Evolutionary conservation across 192 early-diverging fungal species (phyloP), one percentile per base, ranked within the genome.

Genomic region (Jimgerdemannia lactiflua): DNA sequence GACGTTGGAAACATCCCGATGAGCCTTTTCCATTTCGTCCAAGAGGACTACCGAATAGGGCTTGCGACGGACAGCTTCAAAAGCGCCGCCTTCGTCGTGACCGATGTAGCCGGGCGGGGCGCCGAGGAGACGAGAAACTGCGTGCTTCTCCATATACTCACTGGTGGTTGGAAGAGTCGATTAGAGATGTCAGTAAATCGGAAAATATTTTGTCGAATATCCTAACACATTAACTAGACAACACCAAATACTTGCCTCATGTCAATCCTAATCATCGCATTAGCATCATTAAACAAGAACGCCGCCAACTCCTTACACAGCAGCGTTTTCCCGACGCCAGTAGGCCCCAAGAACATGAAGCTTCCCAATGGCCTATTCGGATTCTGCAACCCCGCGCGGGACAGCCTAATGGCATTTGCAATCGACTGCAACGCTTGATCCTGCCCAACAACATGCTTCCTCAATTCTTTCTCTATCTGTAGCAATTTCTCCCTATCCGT

Each of bases 1-100:
- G 69, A 99, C 78, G 79, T 99, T 98, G 70, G 95, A 86, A 3
- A 99, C 96, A 77, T 98, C 94, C 70, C 87, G 85, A 66, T 93
- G 91, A 44, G 93, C 93, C 79, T 95, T 95, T 75, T 95, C 94
- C 70, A 95, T 87, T 77, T 95, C 94, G 75, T 95, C 94, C 43
- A 95, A 84, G 11, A 94, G 75, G 4, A 95, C 86, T 49, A 95
- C 92, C 18, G 91, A 83, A 70, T 93, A 94, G 4, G 92, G 93
- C 75, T 92, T 92, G 72, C 92, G 89, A 63, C 93, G 80, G 29
- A 94, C 90, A 2, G 91, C 92, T 75, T 95, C 94, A 20, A 95
- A 79, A 73, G 92, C 89, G 42, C 92, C 92, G 54, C 91, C 91
- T 70, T 93, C 89, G 65, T 94, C 94, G 17, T 92, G 90, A 6